These are phyloP conservation scores for Boletus reticuloceps DNA, from an alignment of 768 basidiomycete genomes.

Conservation along the genomic window DNA sequence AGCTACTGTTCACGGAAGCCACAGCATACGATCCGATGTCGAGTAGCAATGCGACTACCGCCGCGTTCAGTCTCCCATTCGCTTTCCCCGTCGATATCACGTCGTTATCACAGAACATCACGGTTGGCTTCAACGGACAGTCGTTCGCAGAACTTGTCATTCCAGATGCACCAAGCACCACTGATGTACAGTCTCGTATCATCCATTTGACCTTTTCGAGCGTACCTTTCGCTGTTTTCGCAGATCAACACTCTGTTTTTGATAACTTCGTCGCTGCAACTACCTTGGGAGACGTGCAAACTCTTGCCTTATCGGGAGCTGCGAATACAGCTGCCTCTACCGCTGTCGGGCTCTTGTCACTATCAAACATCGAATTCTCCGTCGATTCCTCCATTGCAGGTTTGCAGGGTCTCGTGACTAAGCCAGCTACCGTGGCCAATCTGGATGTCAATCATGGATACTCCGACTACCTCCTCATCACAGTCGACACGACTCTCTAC, in stretches of 20 bases:
- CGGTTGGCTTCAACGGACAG: conserved; percentile 47
- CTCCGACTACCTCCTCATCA: conserved; percentile 65
- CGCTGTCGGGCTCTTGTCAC: conserved; percentile 59
- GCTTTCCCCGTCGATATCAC: conserved; percentile 67
- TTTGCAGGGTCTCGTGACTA: conserved; percentile 59
- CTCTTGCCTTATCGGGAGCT: conserved; percentile 51
- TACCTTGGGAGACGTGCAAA: conserved; percentile 45
- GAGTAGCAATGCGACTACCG: conserved; percentile 57
- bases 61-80: conserved; percentile 67
- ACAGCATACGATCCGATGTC: conserved; percentile 57
- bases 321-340: conserved; percentile 59
- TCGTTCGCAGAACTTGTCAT: conserved; percentile 60
- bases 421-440: conserved; percentile 52
- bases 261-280: conserved; percentile 61
- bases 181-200: conserved; percentile 60
- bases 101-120: conserved; percentile 58
- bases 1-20: conserved; percentile 55
- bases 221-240: conserved; percentile 58
- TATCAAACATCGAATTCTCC: conserved; percentile 56
- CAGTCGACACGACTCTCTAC: conserved; percentile 54
- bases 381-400: conserved; percentile 60
- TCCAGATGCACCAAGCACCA: conserved; percentile 53
- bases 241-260: conserved; percentile 49
- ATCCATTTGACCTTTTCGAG: conserved; percentile 58
- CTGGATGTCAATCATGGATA: conserved; percentile 71